These are phyloP conservation scores for Teratosphaeria viscida DNA, from an alignment of 2,329 filamentous ascomycete species.

Conservation along the genomic window DNA sequence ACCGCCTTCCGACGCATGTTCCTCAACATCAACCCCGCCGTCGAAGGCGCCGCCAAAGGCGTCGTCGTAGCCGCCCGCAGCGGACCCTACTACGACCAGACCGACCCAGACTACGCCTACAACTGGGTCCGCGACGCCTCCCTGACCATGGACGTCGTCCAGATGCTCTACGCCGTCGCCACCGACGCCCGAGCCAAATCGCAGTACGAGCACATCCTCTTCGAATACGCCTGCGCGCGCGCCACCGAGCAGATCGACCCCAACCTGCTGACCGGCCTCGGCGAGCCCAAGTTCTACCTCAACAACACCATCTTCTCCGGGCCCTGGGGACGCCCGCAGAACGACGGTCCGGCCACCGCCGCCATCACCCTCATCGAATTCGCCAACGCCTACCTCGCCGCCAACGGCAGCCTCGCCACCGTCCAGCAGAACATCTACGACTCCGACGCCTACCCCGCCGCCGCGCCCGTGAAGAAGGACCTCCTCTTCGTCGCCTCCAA, in stretches of 20 bases:
- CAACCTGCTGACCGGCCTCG: conserved; percentile 20
- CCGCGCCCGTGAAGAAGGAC: conserved; percentile 20
- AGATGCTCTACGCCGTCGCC: conserved; percentile 17
- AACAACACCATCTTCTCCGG: conserved; percentile 22
- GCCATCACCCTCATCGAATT: conserved; percentile 24
- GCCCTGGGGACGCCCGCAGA: conserved; percentile 26
- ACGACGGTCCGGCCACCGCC: conserved; percentile 24
- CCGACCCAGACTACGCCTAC: conserved; percentile 23
- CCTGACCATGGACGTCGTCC: conserved; percentile 22
- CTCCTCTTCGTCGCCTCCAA: conserved; percentile 23
- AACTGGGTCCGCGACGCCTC: conserved; percentile 24
- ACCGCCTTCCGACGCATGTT: conserved; percentile 21
- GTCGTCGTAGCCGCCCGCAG: conserved; percentile 24
- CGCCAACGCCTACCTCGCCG: conserved; percentile 18
- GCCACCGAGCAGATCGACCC: conserved; percentile 24
- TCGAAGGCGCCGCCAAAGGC: conserved; percentile 19
- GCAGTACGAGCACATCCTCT: conserved; percentile 16
- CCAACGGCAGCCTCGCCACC: conserved; percentile 16
- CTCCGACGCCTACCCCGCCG: conserved; percentile 12
- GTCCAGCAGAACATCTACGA: conserved; percentile 22
- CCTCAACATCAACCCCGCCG: conserved; percentile 23
- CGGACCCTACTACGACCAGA: conserved; percentile 16
- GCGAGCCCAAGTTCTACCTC: conserved; percentile 25
- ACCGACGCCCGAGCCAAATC: conserved; percentile 10
- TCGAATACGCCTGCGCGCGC: conserved; percentile 19